Conservation (phyloP, 441 rosid species). For the Syzygium syzygioides region DNA sequence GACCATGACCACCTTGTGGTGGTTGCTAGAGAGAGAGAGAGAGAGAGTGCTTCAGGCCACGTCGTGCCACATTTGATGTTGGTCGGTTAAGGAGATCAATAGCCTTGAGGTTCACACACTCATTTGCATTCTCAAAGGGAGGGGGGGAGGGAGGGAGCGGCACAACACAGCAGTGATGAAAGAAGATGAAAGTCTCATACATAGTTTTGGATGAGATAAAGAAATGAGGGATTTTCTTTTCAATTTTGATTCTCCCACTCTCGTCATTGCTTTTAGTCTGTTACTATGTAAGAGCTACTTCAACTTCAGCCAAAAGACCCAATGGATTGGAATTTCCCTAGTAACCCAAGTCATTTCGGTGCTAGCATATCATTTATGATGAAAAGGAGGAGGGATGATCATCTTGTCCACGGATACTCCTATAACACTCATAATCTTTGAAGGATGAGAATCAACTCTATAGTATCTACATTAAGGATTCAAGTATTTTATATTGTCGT, state of each 20-base stretch:
- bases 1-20: background rate
- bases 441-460: background rate
- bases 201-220: background rate
- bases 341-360: background rate
- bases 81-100: background rate
- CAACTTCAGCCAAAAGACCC: background rate
- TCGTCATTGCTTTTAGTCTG: accelerated
- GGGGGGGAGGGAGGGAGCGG: background rate
- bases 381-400: background rate
- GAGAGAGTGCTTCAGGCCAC: background rate
- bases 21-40: background rate
- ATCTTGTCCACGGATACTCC: background rate
- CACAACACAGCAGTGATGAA: accelerated
- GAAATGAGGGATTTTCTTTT: background rate
- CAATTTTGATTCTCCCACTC: background rate
- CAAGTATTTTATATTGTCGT: background rate
- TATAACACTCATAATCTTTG: background rate
- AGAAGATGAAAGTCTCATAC: background rate
- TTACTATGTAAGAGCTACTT: background rate
- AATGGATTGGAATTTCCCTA: background rate
- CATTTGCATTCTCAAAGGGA: background rate
- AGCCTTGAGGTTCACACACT: background rate
- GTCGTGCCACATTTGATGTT: no score
- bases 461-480: background rate
- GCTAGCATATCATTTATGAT: background rate